Evolutionary conservation across 371 early-diverging fungal genomes (phyloP), one percentile per base, ranked within the genome.

Genomic region (Mucor piriformis): DNA sequence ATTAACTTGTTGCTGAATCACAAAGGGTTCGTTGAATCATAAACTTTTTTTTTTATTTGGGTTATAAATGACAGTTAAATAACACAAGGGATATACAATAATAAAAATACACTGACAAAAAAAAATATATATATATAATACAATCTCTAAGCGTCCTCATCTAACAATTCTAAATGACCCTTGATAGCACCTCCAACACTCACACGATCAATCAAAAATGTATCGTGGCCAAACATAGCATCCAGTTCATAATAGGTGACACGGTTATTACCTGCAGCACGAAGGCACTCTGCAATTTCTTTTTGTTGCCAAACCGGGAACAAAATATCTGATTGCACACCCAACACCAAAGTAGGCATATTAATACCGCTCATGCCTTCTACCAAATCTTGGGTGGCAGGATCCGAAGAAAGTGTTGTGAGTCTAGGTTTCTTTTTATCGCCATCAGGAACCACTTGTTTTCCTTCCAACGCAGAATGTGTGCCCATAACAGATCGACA

Each of bases 171-270:
- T 43, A 95, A 71, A 72, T 95, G 95, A 10, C 96, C 97, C 74
- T 95, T 95, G 63, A 97, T 87, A 11, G 98, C 96, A 32, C 91
- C 91, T 23, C 96, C 98, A 15, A 96, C 93, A 59, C 88, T 91
- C 50, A 88, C 87, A 25, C 86, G 68, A 67, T 96, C 96, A 61
- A 96, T 91, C 70, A 96, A 83, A 69, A 96, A 97, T 7, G 98
- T 96, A 64, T 97, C 97, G 70, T 97, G 98, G 6, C 98, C 98
- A 75, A 92, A 97, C 83, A 94, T 87, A 23, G 95, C 88, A 72
- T 96, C 98, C n/a, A 96, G 72, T 74, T 96, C 98, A 64, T 95
- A 96, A 69, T 95, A 95, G 2, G 97, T 95, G 13, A 97, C 96
- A 20, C 76, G 69, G 47, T 83, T 80, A 76, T 97, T 97, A 18